Conservation (phyloP, 2,329 filamentous ascomycete species). For the Fusarium newnesense region DNA sequence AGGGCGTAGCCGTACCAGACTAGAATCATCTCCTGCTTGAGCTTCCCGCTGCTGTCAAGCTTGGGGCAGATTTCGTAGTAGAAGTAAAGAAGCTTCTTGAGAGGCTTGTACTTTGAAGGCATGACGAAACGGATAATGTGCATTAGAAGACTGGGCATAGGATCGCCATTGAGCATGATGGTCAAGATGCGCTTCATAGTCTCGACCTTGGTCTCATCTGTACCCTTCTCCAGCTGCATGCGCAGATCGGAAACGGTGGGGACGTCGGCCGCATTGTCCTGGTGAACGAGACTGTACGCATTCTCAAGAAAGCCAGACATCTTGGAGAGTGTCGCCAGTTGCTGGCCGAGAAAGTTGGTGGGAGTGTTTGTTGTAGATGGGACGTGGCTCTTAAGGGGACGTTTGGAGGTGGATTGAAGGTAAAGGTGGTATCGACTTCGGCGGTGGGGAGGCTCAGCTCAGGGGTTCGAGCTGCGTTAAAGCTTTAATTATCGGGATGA, state of each 20-base stretch:
- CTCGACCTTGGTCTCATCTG: constrained; percentile 90
- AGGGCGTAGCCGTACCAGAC: constrained; percentile 76
- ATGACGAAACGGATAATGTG: constrained; percentile 99
- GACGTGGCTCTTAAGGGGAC: constrained; percentile 44
- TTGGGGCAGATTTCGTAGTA: constrained; percentile 99
- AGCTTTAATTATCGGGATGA: constrained; percentile 40
- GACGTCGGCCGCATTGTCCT: constrained; percentile 96
- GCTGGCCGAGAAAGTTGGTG: constrained; percentile 36
- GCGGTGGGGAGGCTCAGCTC: constrained; percentile 50
- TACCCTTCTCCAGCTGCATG: constrained; percentile 92
- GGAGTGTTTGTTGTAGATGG: constrained; percentile 41
- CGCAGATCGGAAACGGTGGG: constrained; percentile 91
- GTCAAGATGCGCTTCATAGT: constrained; percentile 97
- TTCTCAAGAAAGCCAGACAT: constrained; percentile 97
- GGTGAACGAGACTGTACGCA: constrained; percentile 95
- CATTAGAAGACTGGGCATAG: constrained; percentile 96
- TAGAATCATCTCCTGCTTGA: constrained; percentile 99
- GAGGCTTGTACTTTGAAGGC: constrained; percentile 94
- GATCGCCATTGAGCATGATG: constrained; percentile 97
- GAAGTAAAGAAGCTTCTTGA: constrained; percentile 99
- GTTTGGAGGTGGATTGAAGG: constrained; percentile 40
- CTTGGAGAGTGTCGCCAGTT: constrained; percentile 53
- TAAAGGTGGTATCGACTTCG: constrained; percentile 43
- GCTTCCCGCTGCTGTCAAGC: constrained; percentile 88
- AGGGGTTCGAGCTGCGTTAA: constrained; percentile 39